Evolutionary conservation across 148 eudicot genomes (phyloP), one percentile per base, ranked within the genome.

Genomic region (Mesembryanthemum crystallinum): DNA sequence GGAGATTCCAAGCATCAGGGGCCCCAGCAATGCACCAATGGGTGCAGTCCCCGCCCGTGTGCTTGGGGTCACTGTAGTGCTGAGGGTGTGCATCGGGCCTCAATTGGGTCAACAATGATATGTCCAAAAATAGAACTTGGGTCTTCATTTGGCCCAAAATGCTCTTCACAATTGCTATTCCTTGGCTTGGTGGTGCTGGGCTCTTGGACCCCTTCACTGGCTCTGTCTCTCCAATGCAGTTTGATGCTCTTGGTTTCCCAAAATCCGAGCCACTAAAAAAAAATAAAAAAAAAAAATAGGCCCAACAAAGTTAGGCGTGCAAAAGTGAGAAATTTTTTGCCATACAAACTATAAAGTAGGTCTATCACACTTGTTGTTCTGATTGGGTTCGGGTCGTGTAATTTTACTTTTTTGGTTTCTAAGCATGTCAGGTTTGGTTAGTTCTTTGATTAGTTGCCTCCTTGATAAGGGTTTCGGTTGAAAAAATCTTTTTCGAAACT

Each of bases 21-120:
- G 81, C 80, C 23, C 87, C 87, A 45, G 82, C 76, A 13, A 84
- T 29, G 54, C 87, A 84, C 84, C 82, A 84, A 73, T 84, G 82
- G 20, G 82, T 81, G 78, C 87, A 84, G 32, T 84, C 87, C 0
- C 65, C 35, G 15, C 78, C 57, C 0, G 73, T 43, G 8, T 74
- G 77, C 6, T 17, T 7, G 10, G 71, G 69, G 37, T 75, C 57
- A 7, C 43, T 35, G 28, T 59, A 81, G 20, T 24, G 0, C 9
- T 78, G 73, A 30, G 87, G 84, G 64, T 84, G 87, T 4, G 87
- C 87, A 73, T 84, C 84, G 6, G 84, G 84, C 27, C 87, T 75
- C 33, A 81, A 59, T 47, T 78, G 67, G 13, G 87, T 30, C 39
- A 78, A 18, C 52, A 81, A 55, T 14, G 84, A 77, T 0, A 84